Conservation (phyloP, 768 basidiomycete genomes). For the Podaxis rugospora region DNA sequence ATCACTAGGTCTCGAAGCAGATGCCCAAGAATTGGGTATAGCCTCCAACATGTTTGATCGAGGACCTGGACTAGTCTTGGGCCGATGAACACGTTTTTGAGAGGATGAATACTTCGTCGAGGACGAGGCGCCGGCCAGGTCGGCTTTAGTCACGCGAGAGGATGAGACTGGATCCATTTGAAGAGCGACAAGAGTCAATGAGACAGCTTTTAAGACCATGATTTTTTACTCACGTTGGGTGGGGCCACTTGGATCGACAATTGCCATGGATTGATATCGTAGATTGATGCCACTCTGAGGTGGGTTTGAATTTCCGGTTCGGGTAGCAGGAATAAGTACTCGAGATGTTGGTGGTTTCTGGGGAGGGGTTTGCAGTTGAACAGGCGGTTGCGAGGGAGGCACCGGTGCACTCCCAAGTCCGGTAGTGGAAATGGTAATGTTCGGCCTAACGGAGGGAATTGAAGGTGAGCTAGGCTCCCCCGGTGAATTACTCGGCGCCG, state of each 20-base stretch:
- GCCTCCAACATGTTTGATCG: constrained; percentile 3
- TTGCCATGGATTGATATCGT: constrained; percentile 10
- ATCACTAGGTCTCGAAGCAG: constrained; percentile 10
- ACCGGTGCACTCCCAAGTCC: neutral
- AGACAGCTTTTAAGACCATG: neutral
- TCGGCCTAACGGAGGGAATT: neutral
- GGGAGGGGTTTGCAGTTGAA: neutral
- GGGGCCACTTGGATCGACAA: constrained; percentile 7
- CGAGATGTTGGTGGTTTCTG: neutral
- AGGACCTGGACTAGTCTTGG: neutral
- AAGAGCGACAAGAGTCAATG: neutral
- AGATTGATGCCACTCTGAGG: constrained; percentile 4
- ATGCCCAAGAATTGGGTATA: constrained; percentile 9
- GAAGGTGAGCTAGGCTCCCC: neutral
- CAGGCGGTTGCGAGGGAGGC: neutral
- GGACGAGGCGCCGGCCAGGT: neutral
- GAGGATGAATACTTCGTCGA: neutral
- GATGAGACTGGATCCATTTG: neutral
- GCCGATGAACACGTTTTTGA: neutral
- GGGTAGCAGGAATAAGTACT: neutral
- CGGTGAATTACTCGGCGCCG: constrained; percentile 10
- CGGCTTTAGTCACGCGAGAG: neutral
- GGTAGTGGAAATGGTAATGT: constrained; percentile 1
- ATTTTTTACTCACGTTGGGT: neutral
- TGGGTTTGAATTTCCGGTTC: neutral